Evolutionary conservation across 2,329 filamentous ascomycete genomes (phyloP), one percentile per base, ranked within the genome.

Genomic region (Xylariales sp.): DNA sequence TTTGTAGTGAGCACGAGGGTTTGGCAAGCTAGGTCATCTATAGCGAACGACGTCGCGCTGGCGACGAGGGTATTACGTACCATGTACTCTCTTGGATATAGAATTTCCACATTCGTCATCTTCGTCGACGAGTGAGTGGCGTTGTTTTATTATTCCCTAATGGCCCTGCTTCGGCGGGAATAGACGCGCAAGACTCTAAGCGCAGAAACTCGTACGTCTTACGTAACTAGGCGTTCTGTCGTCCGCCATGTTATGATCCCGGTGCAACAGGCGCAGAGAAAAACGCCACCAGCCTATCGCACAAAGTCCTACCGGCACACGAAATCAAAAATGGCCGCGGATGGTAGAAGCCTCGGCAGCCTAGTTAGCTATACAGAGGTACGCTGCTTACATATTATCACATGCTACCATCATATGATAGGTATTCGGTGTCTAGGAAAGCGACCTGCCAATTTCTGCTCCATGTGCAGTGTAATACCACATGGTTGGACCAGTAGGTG

Each of bases 41-140:
- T 62, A 14, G 39, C 50, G 14, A 43, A 46, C 34, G 14, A 52
- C 45, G 12, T 56, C 56, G 46, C 23, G 46, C 50, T 23, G 14
- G 56, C 43, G 56, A 68, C 50, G 45, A 32, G 56, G 28, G 18
- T 46, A 57, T 68, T 64, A 64, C 56, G 55, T 50, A 64, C 48
- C 59, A 6, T 36, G 23, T 23, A 23, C 23, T 23, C 23, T 23
- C 30, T 28, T 28, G 6, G 32, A 59, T 41, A 52, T 30, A 41
- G 18, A 41, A 50, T 41, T 60, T 60, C 45, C 32, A 18, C 16
- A 28, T 16, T 28, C 50, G 41, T 62, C 52, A 49, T 48, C 30
- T 32, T 53, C 18, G n/a, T 56, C 10, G 36, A 18, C 6, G 41
- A 45, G 28, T 16, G 9, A 30, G 43, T 28, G 39, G 28, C 43